Conservation (phyloP, 2,329 filamentous ascomycete species). For the Fonsecaea nubica region DNA sequence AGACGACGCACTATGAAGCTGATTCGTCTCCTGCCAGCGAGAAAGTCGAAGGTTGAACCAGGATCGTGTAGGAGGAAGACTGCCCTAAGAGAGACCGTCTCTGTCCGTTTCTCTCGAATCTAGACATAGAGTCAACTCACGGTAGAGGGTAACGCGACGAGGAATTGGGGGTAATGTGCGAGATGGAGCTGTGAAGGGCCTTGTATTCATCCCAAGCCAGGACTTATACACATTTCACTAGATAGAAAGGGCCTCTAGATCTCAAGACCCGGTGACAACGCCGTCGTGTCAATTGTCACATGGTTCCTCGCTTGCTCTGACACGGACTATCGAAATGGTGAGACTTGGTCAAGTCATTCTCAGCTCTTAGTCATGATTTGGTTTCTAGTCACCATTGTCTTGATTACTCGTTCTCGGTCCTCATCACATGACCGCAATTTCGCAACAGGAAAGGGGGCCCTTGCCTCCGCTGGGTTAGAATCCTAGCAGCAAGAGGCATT, state of each 20-base stretch:
- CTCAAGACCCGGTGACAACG: too few relatives aligned
- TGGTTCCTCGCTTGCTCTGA: background rate
- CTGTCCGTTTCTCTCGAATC: too few relatives aligned
- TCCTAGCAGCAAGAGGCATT: background rate
- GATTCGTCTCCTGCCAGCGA: slow-evolving; percentile 12
- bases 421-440: background rate
- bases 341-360: background rate
- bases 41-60: background rate
- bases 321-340: background rate
- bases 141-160: background rate
- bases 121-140: too few relatives aligned
- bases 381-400: background rate
- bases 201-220: too few relatives aligned
- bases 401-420: background rate
- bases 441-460: background rate
- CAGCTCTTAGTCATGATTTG: too few relatives aligned
- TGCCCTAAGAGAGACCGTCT: too few relatives aligned
- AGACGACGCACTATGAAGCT: slow-evolving; percentile 13
- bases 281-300: too few relatives aligned
- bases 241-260: too few relatives aligned
- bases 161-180: too few relatives aligned
- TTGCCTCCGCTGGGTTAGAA: background rate
- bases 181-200: too few relatives aligned
- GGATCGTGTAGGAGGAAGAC: background rate
- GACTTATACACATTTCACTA: too few relatives aligned